Base-by-base conservation (phyloP, 2,329 filamentous ascomycete species). In the Trichoderma oligosporum region DNA sequence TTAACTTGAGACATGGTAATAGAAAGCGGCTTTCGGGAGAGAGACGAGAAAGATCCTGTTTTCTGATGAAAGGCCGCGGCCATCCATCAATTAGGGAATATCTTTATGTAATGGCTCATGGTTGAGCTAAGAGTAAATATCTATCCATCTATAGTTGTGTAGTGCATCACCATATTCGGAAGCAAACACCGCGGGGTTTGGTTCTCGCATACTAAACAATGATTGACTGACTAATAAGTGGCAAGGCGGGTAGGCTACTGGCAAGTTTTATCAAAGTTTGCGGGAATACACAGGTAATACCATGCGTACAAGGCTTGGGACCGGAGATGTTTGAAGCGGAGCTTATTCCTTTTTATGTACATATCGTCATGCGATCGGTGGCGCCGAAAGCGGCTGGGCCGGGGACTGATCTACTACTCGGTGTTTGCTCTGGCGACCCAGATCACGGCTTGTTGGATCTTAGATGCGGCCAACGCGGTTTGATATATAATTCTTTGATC, bases 211-310 rank as follows among this genome's bases (percentile, higher is more conserved):
- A 12, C 18, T 16, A 4, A 24, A 47, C 9, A 22, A 12, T 9
- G 18, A n/a, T 11, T 8, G 29, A n/a, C 45, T 24, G 29, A 47
- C 45, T 47, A 47, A 33, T 41, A 24, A 22, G 38, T 41, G 38
- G 38, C 38, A 22, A 41, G 20, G 11, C 4, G 38, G 20, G 2
- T 8, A 16, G 7, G 8, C 2, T 11, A 11, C 4, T 12, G 38
- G n/a, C n/a, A n/a, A n/a, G n/a, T n/a, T n/a, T n/a, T n/a, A n/a
- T n/a, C n/a, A 41, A 41, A 41, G 25, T 18, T 24, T 39, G 36
- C 36, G 48, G 48, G 38, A 52, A 52, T 52, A 52, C 8, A 14
- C n/a, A 24, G 48, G 48, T 18, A 42, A 42, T 52, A 41, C 11
- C 36, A 14, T 27, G 8, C 27, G 24, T 42, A 22, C 25, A 24